phyloP scores from a whole-genome alignment of 768 basidiomycete species.

The Hygrophoropsis aurantiaca region DNA sequence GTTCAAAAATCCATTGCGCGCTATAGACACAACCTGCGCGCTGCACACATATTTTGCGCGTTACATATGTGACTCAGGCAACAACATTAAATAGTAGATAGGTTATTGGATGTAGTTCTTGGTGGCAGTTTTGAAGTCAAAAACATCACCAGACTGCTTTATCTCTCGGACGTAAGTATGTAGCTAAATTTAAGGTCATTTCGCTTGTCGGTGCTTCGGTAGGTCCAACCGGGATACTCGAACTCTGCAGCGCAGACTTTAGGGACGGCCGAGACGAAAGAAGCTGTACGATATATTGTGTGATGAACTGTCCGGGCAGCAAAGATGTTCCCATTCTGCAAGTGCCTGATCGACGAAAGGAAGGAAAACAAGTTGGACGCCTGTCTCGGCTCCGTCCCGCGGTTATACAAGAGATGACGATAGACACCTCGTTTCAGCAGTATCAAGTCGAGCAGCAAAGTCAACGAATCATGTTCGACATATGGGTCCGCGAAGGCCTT shows the following conservation, averaged over 20 bases:
- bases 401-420: constrained; percentile 78
- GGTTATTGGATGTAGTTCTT: too few species aligned
- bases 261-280: constrained; percentile 45
- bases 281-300: constrained; percentile 69
- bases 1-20: too few species aligned
- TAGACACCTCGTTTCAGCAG: constrained; percentile 81
- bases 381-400: constrained; percentile 64
- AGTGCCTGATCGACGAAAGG: constrained; percentile 58
- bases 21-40: too few species aligned
- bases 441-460: constrained; percentile 75
- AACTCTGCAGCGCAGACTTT: constrained; percentile 38
- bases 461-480: constrained; percentile 78
- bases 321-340: constrained; percentile 87
- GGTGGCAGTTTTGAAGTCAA: too few species aligned
- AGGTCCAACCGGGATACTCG: constrained; percentile 49
- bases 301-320: constrained; percentile 88
- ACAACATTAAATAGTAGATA: too few species aligned
- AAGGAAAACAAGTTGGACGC: constrained; percentile 30
- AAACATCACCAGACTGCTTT: too few species aligned
- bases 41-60: too few species aligned
- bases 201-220: constrained; percentile 49
- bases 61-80: too few species aligned
- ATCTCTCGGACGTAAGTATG: too few species aligned
- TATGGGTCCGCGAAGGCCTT: constrained; percentile 80
- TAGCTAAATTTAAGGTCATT: too few species aligned